Percentiles rank a stretch among this genome's conserved stretches.
These are phyloP conservation scores for Globisporangium middletonii DNA, from an alignment of 352 stramenopile species.

Conservation along the genomic window DNA sequence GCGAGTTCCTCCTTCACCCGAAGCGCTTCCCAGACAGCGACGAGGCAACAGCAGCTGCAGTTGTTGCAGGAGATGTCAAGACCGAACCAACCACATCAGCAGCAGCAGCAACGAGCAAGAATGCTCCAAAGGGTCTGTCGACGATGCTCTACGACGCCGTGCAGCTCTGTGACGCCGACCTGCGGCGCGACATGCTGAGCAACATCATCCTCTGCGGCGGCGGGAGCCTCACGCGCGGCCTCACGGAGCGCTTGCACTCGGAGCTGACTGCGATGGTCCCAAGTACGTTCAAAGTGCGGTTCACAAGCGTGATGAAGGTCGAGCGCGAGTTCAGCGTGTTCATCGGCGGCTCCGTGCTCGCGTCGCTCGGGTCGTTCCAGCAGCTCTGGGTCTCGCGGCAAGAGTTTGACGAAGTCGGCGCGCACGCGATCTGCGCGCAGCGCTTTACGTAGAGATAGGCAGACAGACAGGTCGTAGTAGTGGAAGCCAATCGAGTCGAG, in stretches of 20 bases:
- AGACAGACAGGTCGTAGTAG: not conserved
- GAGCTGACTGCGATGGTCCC: conserved; percentile 77
- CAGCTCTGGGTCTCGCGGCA: conserved; percentile 84
- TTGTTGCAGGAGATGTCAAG: too few relatives aligned
- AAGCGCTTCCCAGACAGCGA: conserved; percentile 34
- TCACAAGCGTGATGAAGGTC: conserved; percentile 76
- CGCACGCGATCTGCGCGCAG: conserved; percentile 53
- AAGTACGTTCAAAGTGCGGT: conserved; percentile 84
- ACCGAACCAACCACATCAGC: conserved; percentile 17
- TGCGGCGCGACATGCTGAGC: conserved; percentile 78
- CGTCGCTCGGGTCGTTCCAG: conserved; percentile 85
- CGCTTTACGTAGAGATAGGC: conserved; percentile 41
- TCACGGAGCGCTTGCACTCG: conserved; percentile 75
- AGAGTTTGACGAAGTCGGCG: conserved; percentile 81
- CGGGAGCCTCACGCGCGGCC: conserved; percentile 58
- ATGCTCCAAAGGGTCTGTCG: conserved; percentile 58
- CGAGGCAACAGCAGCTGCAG: conserved; percentile 15
- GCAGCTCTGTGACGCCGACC: conserved; percentile 74
- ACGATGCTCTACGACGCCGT: conserved; percentile 82
- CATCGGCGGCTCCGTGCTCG: conserved; percentile 84
- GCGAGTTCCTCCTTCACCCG: conserved; percentile 72
- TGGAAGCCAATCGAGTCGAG: not conserved
- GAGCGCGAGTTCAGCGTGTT: conserved; percentile 86
- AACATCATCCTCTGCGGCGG: conserved; percentile 87
- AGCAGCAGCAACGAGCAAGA: conserved; percentile 39